These are phyloP conservation scores for Eudorina sp. DNA, from an alignment of 139 green algal genomes.

Conservation along the genomic window DNA sequence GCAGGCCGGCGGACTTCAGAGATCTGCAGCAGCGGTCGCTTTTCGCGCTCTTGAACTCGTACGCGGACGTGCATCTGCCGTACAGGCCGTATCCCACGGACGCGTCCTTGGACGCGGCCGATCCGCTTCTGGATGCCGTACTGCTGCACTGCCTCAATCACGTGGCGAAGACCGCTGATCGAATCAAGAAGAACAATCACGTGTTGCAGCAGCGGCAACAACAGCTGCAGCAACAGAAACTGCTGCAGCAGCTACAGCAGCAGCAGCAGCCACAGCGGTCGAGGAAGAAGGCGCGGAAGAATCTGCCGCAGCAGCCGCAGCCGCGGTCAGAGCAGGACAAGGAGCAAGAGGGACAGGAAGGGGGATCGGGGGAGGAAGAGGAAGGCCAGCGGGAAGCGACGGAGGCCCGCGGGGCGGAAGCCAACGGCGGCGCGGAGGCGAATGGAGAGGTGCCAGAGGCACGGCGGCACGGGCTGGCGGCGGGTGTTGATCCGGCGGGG, in stretches of 20 bases:
- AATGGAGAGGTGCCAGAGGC: too few species aligned
- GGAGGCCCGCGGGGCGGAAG: neutral
- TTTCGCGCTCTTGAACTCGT: conserved; percentile 73
- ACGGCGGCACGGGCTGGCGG: too few species aligned
- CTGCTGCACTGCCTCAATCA: conserved; percentile 92
- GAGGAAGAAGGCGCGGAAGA: neutral
- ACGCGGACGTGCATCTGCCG: conserved; percentile 73
- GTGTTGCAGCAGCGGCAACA: conserved; percentile 10
- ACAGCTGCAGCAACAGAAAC: neutral
- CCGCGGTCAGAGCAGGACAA: neutral
- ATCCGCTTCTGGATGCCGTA: conserved; percentile 75
- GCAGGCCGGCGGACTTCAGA: conserved; percentile 55
- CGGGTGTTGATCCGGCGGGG: too few species aligned
- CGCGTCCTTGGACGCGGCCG: conserved; percentile 13
- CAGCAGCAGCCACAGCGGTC: neutral
- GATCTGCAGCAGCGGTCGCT: conserved; percentile 62
- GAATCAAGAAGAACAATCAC: conserved; percentile 92
- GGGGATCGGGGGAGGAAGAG: neutral
- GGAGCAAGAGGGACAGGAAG: neutral
- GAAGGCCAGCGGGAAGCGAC: neutral
- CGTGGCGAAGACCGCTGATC: conserved; percentile 80
- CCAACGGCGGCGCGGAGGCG: neutral
- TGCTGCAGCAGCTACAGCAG: neutral
- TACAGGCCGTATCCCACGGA: conserved; percentile 65
- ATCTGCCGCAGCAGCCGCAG: neutral